Base-by-base conservation (phyloP, 345 rosid genomes). In the Gynandropsis gynandra region DNA sequence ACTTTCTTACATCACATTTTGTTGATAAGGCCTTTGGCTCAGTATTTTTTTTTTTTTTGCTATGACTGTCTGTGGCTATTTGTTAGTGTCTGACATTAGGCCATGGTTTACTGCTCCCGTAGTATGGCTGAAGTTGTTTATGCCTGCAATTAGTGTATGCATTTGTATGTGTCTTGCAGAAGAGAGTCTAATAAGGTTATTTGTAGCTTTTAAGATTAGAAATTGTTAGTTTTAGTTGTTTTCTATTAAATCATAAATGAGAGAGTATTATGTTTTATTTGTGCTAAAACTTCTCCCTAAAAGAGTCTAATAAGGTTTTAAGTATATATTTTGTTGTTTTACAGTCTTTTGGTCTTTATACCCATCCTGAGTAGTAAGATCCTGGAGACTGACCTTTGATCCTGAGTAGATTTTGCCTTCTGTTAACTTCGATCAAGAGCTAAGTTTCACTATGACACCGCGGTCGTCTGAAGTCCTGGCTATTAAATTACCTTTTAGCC, bases 351-450 rank as follows among this genome's bases (percentile, higher is more conserved):
- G 34, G 16, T 49, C 7, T 40, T 18, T 7, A 7, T 31, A 24
- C 24, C 32, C 35, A 46, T 31, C 39, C 41, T 1, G 9, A 40
- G 5, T 9, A 56, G 52, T 56, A 56, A 44, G 29, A 20, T 20
- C 37, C 45, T 36, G 52, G 36, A 33, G 29, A 24, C 29, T 2
- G 29, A 24, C 29, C n/a, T n/a, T n/a, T 24, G 29, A 24, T 5
- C 29, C 5, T 24, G 5, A 24, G 29, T 24, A n/a, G n/a, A n/a
- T n/a, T n/a, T n/a, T n/a, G n/a, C n/a, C 29, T 24, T 24, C 29
- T 2, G 29, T 24, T 24, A 24, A 24, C 29, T 24, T 24, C 5
- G 29, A 24, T 24, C 29, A 24, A 24, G 29, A 24, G 5, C 12
- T 33, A 34, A 5, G 20, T 44, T 34, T 24, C 34, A n/a, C 24